These are phyloP conservation scores for Colletotrichum brevisporum DNA, from an alignment of 2,329 filamentous ascomycete genomes.

Conservation along the genomic window DNA sequence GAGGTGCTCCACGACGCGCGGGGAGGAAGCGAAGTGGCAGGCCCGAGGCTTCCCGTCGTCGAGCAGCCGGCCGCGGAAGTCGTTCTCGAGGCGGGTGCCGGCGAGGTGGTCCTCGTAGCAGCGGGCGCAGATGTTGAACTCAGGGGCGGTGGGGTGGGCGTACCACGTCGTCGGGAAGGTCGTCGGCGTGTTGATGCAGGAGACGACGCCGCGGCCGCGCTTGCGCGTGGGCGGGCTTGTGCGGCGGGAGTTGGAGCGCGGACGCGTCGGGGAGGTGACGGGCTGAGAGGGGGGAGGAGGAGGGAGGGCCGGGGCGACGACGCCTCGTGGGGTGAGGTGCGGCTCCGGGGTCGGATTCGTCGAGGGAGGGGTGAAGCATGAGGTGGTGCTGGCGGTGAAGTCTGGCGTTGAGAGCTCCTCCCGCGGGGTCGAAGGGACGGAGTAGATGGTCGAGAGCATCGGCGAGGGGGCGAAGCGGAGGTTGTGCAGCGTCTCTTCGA, in stretches of 20 bases:
- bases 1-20: conserved; percentile 50
- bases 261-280: conserved; percentile 16
- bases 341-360: conserved; percentile 38
- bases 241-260: conserved; percentile 34
- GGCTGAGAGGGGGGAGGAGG: neutral
- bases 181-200: conserved; percentile 49
- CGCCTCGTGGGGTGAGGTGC: neutral
- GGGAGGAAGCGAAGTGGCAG: conserved; percentile 52
- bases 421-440: conserved; percentile 29
- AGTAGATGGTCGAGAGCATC: conserved; percentile 38
- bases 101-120: conserved; percentile 57
- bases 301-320: conserved; percentile 14
- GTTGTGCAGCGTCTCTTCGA: conserved; percentile 34
- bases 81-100: conserved; percentile 45
- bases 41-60: conserved; percentile 47
- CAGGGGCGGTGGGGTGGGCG: conserved; percentile 49
- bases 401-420: conserved; percentile 29
- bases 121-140: conserved; percentile 52
- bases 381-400: conserved; percentile 31
- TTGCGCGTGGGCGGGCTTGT: conserved; percentile 26
- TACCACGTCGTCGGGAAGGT: conserved; percentile 55
- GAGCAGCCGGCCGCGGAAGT: conserved; percentile 45
- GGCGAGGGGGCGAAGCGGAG: conserved; percentile 38
- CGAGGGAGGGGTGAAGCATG: conserved; percentile 34
- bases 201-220: conserved; percentile 33